A percentile compares a stretch with the other conserved stretches of the same genome.
Evolutionary conservation across 352 stramenopile genomes (phyloP).

Genomic region (Bremia lactucae): DNA sequence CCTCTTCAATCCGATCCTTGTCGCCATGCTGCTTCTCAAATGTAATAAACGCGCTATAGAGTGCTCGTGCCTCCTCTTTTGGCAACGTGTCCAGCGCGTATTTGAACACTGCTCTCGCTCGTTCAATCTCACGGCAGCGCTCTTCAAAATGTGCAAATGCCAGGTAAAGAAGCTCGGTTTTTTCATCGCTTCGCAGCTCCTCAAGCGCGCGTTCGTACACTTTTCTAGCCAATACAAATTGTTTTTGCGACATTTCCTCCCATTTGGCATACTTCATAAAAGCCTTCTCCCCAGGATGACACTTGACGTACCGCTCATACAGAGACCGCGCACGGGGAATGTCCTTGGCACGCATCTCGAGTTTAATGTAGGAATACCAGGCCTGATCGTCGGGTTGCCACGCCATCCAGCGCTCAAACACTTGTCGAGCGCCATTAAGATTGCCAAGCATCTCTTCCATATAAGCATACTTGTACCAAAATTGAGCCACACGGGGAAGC

Average conservation of each 20-base stretch:
- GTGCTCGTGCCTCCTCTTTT: conserved; percentile 82
- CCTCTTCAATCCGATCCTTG: conserved; percentile 91
- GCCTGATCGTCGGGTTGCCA: conserved; percentile 98
- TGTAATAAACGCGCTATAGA: conserved; percentile 93
- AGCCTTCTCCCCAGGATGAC: conserved; percentile 80
- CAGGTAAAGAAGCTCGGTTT: conserved; percentile 83
- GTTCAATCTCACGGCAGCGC: conserved; percentile 88
- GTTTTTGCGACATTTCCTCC: conserved; percentile 91
- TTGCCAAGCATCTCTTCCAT: conserved; percentile 99
- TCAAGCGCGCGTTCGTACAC: conserved; percentile 94
- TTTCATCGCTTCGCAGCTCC: conserved; percentile 81
- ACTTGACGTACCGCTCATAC: conserved; percentile 91
- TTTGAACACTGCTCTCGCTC: conserved; percentile 85
- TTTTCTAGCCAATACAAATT: conserved; percentile 86
- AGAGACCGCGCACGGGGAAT: conserved; percentile 81
- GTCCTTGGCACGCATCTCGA: conserved; percentile 91
- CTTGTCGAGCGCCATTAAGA: conserved; percentile 83
- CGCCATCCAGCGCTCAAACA: conserved; percentile 96
- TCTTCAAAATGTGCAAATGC: conserved; percentile 97
- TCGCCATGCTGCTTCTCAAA: conserved; percentile 99
- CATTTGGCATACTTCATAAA: conserved; percentile 99
- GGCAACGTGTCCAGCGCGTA: conserved; percentile 73
- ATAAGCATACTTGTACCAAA: conserved; percentile 99
- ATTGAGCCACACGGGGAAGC: conserved; percentile 92
- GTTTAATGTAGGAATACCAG: conserved; percentile 97